These are phyloP conservation scores for Gelatoporia subvermispora DNA, from an alignment of 768 basidiomycete species.

Conservation along the genomic window DNA sequence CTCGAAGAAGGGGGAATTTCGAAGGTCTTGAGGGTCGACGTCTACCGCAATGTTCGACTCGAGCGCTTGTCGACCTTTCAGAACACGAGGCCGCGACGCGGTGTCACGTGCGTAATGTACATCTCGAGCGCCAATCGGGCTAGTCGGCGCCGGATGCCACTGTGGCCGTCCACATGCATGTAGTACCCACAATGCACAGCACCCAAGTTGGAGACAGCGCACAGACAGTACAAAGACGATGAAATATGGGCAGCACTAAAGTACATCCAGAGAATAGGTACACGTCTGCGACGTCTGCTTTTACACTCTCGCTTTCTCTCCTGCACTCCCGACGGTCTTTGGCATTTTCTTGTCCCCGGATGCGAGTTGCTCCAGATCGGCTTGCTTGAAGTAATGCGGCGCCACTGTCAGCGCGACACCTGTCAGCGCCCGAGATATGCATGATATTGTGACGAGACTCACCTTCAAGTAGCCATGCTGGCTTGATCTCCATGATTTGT, in stretches of 20 bases:
- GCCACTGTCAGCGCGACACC: constrained; percentile 53
- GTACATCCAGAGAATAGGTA: background rate
- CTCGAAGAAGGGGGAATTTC: too few species aligned
- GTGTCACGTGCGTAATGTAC: background rate
- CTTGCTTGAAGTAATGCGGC: constrained; percentile 91
- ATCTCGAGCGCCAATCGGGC: background rate
- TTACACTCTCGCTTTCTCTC: constrained; percentile 8
- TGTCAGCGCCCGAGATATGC: constrained; percentile 1
- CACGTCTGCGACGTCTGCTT: background rate
- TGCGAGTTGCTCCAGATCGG: constrained; percentile 75
- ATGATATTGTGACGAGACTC: constrained; percentile 19
- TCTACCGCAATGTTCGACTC: too few species aligned
- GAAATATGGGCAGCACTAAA: background rate
- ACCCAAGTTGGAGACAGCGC: too few species aligned
- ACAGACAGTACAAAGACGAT: constrained; percentile 1
- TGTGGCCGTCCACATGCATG: background rate
- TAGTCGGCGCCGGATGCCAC: too few species aligned
- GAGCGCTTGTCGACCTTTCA: too few species aligned
- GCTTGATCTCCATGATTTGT: constrained; percentile 98
- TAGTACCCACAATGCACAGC: background rate
- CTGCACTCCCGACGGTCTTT: constrained; percentile 49
- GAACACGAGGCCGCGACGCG: constrained; percentile 5
- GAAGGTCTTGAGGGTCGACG: too few species aligned
- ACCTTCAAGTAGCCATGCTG: constrained; percentile 90
- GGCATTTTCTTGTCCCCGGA: constrained; percentile 92